Conservation (phyloP, 2,329 filamentous ascomycete genomes). For the Thielaviopsis populi region DNA sequence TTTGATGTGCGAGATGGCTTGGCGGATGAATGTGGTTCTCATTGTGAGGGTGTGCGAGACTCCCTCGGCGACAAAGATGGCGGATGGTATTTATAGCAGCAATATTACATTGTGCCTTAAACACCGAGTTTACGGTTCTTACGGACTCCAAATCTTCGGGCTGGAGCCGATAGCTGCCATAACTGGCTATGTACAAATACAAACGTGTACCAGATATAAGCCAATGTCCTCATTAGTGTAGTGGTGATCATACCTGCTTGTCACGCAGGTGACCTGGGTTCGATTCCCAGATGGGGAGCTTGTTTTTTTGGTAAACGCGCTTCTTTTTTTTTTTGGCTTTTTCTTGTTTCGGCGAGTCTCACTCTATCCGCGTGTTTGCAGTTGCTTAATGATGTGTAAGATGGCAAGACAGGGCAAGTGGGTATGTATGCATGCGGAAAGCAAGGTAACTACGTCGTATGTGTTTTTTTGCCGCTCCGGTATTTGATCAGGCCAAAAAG, state of each 20-base stretch:
- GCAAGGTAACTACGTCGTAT: background rate
- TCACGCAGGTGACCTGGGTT: slow-evolving; percentile 16
- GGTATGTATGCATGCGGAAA: background rate
- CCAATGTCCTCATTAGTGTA: slow-evolving; percentile 17
- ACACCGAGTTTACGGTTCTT: too few species aligned
- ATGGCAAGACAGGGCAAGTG: background rate
- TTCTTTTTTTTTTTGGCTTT: background rate
- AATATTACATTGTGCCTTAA: background rate
- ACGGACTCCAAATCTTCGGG: background rate
- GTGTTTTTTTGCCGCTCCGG: background rate
- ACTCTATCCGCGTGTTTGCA: background rate
- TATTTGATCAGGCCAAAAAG: background rate
- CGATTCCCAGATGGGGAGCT: slow-evolving; percentile 16
- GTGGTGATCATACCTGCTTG: slow-evolving; percentile 17
- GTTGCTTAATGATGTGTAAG: background rate
- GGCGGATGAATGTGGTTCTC: background rate
- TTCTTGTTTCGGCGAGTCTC: background rate
- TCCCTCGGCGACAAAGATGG: too few species aligned
- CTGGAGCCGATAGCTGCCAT: background rate
- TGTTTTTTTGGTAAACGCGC: background rate
- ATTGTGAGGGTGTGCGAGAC: too few species aligned
- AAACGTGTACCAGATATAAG: too few species aligned
- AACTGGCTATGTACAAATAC: background rate
- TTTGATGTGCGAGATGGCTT: background rate
- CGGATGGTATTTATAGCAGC: background rate